Evolutionary conservation across 495 filamentous ascomycete species (phyloP).

Genomic region (Xylaria cubensis): DNA sequence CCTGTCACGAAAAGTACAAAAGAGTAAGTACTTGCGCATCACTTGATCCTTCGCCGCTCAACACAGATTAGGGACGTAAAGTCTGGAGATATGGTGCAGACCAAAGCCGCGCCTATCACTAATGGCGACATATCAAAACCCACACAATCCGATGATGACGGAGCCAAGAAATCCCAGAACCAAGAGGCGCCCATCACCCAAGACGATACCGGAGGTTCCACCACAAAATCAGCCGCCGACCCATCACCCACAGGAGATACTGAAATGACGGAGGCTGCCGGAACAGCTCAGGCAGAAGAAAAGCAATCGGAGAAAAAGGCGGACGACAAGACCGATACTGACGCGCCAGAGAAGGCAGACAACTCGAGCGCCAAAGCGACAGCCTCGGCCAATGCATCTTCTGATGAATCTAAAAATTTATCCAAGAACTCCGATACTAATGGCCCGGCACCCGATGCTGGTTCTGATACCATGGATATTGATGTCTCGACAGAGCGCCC

Average conservation of each 20-base stretch:
- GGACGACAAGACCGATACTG: neutral
- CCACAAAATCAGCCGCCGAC: constrained; percentile 23
- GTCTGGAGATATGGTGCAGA: constrained; percentile 37
- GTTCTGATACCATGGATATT: constrained; percentile 43
- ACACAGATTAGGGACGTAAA: constrained; percentile 34
- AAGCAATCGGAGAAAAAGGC: constrained; percentile 11
- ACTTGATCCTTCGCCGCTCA: constrained; percentile 2
- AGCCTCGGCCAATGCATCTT: constrained; percentile 20
- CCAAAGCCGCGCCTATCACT: constrained; percentile 32
- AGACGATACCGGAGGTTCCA: constrained; percentile 25
- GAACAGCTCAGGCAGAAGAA: constrained; percentile 22
- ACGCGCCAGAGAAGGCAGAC: constrained; percentile 2
- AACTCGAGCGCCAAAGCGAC: constrained; percentile 20
- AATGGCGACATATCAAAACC: constrained; percentile 34
- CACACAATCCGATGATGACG: constrained; percentile 24
- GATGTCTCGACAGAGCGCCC: constrained; percentile 31
- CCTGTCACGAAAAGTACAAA: constrained; percentile 27
- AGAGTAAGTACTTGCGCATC: constrained; percentile 33
- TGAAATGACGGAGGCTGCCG: constrained; percentile 44
- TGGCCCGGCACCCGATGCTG: neutral
- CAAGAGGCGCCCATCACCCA: constrained; percentile 32
- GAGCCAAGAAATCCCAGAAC: constrained; percentile 28
- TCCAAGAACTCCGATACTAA: constrained; percentile 16
- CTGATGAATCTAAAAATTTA: constrained; percentile 13
- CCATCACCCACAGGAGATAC: constrained; percentile 26